Conservation (phyloP, 768 basidiomycete genomes). For the Artomyces pyxidatus region DNA sequence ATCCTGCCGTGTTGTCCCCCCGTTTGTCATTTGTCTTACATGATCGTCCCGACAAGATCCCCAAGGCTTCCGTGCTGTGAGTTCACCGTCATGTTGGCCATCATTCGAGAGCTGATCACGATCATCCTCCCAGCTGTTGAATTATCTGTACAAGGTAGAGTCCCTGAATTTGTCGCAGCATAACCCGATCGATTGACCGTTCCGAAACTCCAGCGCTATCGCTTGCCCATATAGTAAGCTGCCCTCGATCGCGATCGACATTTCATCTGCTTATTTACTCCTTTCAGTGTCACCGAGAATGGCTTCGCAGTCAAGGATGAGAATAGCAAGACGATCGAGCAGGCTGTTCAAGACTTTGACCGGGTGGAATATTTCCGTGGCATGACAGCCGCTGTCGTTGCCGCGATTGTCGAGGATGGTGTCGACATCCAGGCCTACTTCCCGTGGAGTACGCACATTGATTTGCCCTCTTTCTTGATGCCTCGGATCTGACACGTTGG, state of each 20-base stretch:
- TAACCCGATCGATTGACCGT: background rate
- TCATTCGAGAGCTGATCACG: background rate
- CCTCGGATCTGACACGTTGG: constrained; percentile 2
- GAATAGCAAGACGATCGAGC: constrained; percentile 40
- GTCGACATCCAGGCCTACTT: constrained; percentile 58
- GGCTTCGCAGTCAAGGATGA: constrained; percentile 66
- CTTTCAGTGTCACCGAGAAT: constrained; percentile 59
- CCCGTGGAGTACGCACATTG: constrained; percentile 48
- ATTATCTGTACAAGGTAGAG: constrained; percentile 60
- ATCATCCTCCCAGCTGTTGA: constrained; percentile 37
- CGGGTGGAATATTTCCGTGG: constrained; percentile 64
- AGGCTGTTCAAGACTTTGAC: constrained; percentile 49
- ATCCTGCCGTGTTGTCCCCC: no score
- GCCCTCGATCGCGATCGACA: background rate
- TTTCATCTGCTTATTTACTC: background rate
- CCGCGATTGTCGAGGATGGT: constrained; percentile 53
- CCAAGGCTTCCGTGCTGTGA: constrained; percentile 55
- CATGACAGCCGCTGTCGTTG: constrained; percentile 42
- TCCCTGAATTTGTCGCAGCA: background rate
- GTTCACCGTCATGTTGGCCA: constrained; percentile 9
- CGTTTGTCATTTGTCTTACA: constrained; percentile 1
- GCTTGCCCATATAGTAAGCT: constrained; percentile 47
- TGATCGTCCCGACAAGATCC: constrained; percentile 35
- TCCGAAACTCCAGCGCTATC: constrained; percentile 29
- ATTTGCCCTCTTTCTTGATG: background rate